Base-by-base conservation (phyloP, 2,329 filamentous ascomycete genomes). In the Lachnellula cervina region DNA sequence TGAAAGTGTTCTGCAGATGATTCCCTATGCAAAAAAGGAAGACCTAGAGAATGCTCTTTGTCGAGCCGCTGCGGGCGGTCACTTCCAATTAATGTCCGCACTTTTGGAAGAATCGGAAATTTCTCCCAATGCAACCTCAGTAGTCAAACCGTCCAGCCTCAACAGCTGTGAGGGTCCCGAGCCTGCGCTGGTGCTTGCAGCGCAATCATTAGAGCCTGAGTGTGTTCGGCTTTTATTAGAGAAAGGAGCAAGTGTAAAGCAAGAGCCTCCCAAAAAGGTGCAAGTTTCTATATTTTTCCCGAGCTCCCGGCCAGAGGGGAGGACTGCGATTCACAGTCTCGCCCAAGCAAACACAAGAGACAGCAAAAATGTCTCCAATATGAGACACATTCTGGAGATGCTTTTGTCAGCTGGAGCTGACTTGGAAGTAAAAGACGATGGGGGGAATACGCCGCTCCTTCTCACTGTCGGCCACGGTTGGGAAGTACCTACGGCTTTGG, bases 331-430 rank as follows among this genome's bases (percentile, higher is more conserved):
- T 40, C 37, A 40, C 8, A 40, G 37, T 40, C 37, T 40, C 16
- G 37, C 16, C 14, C n/a, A 40, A 17, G n/a, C 5, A 40, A 40
- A 17, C 35, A 32, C 50, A 50, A 14, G 14, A 43, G 21, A 49
- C 37, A 43, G 16, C 46, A 37, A 16, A 49, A 35, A 5, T 48
- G 47, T 51, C 35, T 34, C 35, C 32, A 44, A 54, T 21, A 19
- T 49, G 34, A 28, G 42, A 37, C 32, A 54, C 11, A 56, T 55
- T 21, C 48, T 57, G 2, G 44, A 42, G 32, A 5, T 62, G 16
- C 52, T 70, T 6, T n/a, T 69, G 1, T 48, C 62, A 4, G 53
- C 59, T 2, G 67, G 65, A 5, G 66, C 63, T 3, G 59, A 70
- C 47, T 46, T 66, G n/a, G 56, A 69, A 49, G 59, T 51, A 28